Conservation (phyloP, 2,329 filamentous ascomycete species). For the Phaeosphaeria sp. region DNA sequence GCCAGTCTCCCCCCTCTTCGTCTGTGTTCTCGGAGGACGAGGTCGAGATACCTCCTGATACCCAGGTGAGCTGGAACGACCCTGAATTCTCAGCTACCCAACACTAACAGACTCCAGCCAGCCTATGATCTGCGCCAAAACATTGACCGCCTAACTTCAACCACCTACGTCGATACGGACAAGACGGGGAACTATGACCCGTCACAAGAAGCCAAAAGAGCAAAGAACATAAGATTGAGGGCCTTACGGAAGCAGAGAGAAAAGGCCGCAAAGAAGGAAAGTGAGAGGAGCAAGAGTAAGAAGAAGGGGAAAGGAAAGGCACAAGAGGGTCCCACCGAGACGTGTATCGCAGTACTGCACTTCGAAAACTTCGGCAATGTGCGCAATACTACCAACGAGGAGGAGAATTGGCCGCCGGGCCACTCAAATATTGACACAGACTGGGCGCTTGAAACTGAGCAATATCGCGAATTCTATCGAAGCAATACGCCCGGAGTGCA, state of each 20-base stretch:
- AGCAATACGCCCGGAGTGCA: slow-evolving; percentile 14
- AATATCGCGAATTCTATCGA: slow-evolving; percentile 11
- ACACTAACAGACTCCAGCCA: slow-evolving; percentile 14
- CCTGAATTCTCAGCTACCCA: not conserved
- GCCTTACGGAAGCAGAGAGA: slow-evolving; percentile 8
- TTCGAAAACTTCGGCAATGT: slow-evolving; percentile 24
- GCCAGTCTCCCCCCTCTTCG: slow-evolving; percentile 11
- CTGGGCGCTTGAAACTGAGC: slow-evolving; percentile 9
- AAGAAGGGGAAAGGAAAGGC: slow-evolving; percentile 11
- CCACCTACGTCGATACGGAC: slow-evolving; percentile 47
- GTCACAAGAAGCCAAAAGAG: slow-evolving; percentile 12
- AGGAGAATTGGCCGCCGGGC: slow-evolving; percentile 37
- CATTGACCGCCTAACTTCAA: slow-evolving; percentile 23
- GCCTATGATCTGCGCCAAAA: slow-evolving; percentile 32
- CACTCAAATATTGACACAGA: slow-evolving; percentile 31
- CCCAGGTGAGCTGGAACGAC: slow-evolving; percentile 1
- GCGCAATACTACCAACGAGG: slow-evolving; percentile 28
- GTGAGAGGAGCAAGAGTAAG: slow-evolving; percentile 15
- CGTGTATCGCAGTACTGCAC: slow-evolving; percentile 25
- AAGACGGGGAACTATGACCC: slow-evolving; percentile 48
- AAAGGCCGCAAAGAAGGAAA: slow-evolving; percentile 20
- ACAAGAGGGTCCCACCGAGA: slow-evolving; percentile 10
- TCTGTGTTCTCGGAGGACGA: slow-evolving; percentile 15
- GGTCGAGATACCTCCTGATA: slow-evolving; percentile 17
- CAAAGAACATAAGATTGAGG: not conserved